Base-by-base conservation (phyloP, 352 stramenopile genomes). In the Globisporangium nunn region DNA sequence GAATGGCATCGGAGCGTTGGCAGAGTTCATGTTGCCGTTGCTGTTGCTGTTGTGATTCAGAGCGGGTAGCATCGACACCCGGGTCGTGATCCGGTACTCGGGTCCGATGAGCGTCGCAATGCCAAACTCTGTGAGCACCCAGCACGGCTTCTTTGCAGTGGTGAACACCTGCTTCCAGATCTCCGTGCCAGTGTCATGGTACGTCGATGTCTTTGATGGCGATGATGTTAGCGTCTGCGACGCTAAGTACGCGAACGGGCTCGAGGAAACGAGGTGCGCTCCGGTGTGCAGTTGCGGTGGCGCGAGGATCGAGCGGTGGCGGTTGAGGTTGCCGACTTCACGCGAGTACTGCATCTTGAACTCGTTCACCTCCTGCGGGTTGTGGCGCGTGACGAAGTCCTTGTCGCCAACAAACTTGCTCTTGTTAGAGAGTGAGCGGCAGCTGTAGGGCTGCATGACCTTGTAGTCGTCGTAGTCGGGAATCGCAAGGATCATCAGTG, bases 391-490 rank as follows among this genome's bases (percentile, higher is more conserved):
- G 52, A 90, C 67, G 47, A 90, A 90, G 43, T 88, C 79, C 2
- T 71, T 75, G 1, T 63, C 66, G n/a, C 79, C 79, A 6, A 88
- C 58, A 46, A 90, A 90, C 44, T 85, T 81, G 66, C 55, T 72
- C 50, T 70, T 75, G 57, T 76, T 87, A 3, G 77, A 72, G 7
- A 85, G 63, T 12, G 77, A 79, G 6, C 79, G 74, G 30, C 79
- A 90, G 62, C 79, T 90, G 57, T 90, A 90, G 3, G 79, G 79
- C 54, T 87, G 75, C 63, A 90, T 61, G 45, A 83, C 74, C 56
- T 84, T 87, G 68, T 85, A 90, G 58, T 87, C 77, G 56, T 88
- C 79, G 58, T 88, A 88, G 59, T 90, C 79, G 0, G 79, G 77
- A 30, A 90, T 90, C 23, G 79, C 79, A 56, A 90, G 73, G 45